Base-by-base conservation (phyloP, 139 green algal species). In the Ostreobium quekettii region DNA sequence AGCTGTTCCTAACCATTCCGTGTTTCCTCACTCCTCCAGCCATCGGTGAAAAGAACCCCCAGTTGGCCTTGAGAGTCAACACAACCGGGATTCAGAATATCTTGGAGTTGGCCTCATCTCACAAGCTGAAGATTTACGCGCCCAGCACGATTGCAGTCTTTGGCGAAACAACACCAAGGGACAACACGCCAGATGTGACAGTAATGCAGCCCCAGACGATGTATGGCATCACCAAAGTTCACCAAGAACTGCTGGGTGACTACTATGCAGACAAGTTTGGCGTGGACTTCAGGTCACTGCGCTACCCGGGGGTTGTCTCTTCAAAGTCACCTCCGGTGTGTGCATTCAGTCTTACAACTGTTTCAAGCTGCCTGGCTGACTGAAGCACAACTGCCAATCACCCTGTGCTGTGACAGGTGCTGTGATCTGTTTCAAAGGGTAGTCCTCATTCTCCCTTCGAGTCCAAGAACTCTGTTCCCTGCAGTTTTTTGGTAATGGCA, bases 71-170 rank as follows among this genome's bases (percentile, higher is more conserved):
- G 28, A 74, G 73, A 58, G 74, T 85, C 74, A 86, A 86, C 76
- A 86, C 75, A 32, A 39, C 58, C 8, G 80, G 80, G 36, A 83
- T 81, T 46, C 76, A 81, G 71, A 77, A 81, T 60, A 36, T 77
- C 11, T 38, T 81, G 60, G 76, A 82, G 58, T 42, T 76, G 39
- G 76, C 76, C 8, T 29, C 8, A 4, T 28, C 35, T 19, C 48
- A 56, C 49, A 37, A 22, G 32, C 62, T 82, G 56, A 24, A 74
- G 38, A 76, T 91, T 56, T 91, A 80, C 36, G 66, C 78, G 1
- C 85, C 85, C 5, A 82, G 69, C 61, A 87, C 80, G 32, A 91
- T 91, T 47, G 85, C 85, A 6, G 85, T 91, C 33, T 91, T 88
- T 75, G 85, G 85, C 48, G 36, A 48, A 31, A 80, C 57, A 49